Evolutionary conservation across 2,329 filamentous ascomycete species (phyloP).

Genomic region (Arthrobotrys musiformis): DNA sequence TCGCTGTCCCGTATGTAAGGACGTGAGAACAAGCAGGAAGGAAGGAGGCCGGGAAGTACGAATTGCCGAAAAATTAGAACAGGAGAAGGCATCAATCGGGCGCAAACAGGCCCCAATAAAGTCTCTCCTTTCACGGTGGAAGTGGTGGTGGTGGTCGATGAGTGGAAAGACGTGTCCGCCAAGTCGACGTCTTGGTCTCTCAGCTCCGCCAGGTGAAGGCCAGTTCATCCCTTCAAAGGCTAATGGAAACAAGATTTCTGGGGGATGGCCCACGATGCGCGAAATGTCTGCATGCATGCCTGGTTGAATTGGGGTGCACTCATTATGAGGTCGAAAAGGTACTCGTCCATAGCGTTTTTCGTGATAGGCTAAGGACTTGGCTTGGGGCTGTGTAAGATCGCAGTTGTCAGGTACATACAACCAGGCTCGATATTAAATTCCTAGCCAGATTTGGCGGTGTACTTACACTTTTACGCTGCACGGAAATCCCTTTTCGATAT

Average conservation of each 20-base stretch:
- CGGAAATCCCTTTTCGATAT: background rate
- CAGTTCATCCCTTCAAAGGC: background rate
- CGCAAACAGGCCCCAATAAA: constrained; percentile 25
- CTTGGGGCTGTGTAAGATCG: constrained; percentile 49
- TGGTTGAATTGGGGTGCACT: constrained; percentile 19
- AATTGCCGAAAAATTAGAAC: constrained; percentile 28
- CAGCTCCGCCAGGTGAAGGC: constrained; percentile 19
- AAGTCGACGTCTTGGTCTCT: constrained; percentile 24
- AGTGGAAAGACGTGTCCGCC: constrained; percentile 41
- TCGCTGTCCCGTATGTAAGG: constrained; percentile 8
- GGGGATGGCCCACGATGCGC: constrained; percentile 21
- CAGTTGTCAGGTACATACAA: constrained; percentile 18
- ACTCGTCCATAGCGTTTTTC: background rate
- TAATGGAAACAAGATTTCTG: constrained; percentile 15
- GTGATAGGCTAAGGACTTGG: constrained; percentile 32
- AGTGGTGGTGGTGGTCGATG: background rate
- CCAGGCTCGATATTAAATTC: constrained; percentile 15
- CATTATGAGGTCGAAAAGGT: constrained; percentile 43
- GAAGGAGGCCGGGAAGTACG: constrained; percentile 5
- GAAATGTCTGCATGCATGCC: constrained; percentile 3
- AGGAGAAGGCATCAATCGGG: constrained; percentile 31
- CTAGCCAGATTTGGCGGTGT: constrained; percentile 8
- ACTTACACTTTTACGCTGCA: background rate
- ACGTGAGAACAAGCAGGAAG: background rate
- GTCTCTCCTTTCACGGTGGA: constrained; percentile 25